phyloP scores from a whole-genome alignment of 73 alveolate species.

The Paramecium tetraurelia region DNA sequence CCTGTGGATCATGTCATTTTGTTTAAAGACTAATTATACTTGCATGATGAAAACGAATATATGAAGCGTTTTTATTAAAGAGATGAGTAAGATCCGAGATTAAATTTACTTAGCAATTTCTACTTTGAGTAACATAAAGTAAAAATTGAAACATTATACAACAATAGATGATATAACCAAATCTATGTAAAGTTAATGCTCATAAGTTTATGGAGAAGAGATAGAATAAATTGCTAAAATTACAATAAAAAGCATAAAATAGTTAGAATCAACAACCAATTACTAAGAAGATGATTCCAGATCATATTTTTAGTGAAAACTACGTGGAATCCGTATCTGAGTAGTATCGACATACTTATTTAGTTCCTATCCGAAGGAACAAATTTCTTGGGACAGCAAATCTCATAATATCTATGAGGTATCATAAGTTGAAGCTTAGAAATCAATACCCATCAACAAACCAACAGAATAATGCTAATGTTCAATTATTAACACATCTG shows the following conservation, averaged over 20 bases:
- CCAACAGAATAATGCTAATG: neutral
- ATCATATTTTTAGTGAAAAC: slow-evolving; percentile 28
- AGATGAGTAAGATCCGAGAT: slow-evolving; percentile 41
- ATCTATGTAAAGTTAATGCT: neutral
- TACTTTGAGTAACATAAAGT: slow-evolving; percentile 4
- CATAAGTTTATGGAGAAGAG: slow-evolving; percentile 43
- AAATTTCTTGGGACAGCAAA: slow-evolving; percentile 31
- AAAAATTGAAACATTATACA: neutral
- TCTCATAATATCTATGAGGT: slow-evolving; percentile 30
- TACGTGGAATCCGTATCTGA: slow-evolving; percentile 25
- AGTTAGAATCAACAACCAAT: slow-evolving; percentile 17
- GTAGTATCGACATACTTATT: slow-evolving; percentile 7
- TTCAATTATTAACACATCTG: neutral
- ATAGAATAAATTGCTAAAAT: neutral
- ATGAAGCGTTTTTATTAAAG: slow-evolving; percentile 45
- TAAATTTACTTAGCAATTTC: slow-evolving; percentile 36
- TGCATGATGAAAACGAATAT: slow-evolving; percentile 49
- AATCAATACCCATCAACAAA: neutral
- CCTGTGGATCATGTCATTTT: slow-evolving; percentile 48
- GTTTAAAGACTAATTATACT: slow-evolving; percentile 42
- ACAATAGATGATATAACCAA: neutral
- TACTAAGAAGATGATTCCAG: slow-evolving; percentile 27
- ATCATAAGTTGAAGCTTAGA: neutral
- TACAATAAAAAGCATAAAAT: slow-evolving; percentile 11
- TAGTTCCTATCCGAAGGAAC: slow-evolving; percentile 25